Evolutionary conservation across 108 stramenopile genomes (phyloP).

Genomic region (Cafeteria roenbergensis): DNA sequence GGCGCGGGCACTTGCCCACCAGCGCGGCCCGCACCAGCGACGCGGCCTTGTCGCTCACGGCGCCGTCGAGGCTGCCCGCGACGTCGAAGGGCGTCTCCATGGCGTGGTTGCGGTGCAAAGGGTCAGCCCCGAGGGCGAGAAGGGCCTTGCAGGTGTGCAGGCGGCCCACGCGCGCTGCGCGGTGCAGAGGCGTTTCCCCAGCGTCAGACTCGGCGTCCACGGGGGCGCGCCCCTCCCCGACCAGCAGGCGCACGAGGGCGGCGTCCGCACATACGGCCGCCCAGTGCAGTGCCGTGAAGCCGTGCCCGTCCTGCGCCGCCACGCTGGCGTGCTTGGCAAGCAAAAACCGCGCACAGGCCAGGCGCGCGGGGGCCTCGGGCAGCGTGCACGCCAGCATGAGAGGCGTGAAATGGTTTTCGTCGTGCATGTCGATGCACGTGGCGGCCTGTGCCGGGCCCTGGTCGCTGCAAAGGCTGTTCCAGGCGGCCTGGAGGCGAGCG

Average conservation of each 20-base stretch:
- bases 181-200: slow-evolving; percentile 18
- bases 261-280: slow-evolving; percentile 2
- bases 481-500: too few relatives aligned
- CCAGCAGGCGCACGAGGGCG: neutral
- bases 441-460: too few relatives aligned
- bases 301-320: too few relatives aligned
- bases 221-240: neutral
- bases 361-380: too few relatives aligned
- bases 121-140: slow-evolving; percentile 4
- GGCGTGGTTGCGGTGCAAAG: slow-evolving; percentile 3
- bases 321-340: too few relatives aligned
- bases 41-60: slow-evolving; percentile 14
- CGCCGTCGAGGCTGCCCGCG: slow-evolving; percentile 6
- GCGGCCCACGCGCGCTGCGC: slow-evolving; percentile 10
- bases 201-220: neutral
- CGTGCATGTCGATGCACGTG: too few relatives aligned
- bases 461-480: too few relatives aligned
- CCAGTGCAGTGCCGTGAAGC: too few relatives aligned
- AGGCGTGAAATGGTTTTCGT: too few relatives aligned
- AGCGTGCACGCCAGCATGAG: too few relatives aligned
- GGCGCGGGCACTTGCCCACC: neutral
- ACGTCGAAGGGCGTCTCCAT: slow-evolving; percentile 9
- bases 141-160: neutral
- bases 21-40: neutral
- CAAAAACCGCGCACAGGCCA: too few relatives aligned